These are phyloP conservation scores for Galium porrigens DNA, from an alignment of 305 asterid genomes.

Conservation along the genomic window DNA sequence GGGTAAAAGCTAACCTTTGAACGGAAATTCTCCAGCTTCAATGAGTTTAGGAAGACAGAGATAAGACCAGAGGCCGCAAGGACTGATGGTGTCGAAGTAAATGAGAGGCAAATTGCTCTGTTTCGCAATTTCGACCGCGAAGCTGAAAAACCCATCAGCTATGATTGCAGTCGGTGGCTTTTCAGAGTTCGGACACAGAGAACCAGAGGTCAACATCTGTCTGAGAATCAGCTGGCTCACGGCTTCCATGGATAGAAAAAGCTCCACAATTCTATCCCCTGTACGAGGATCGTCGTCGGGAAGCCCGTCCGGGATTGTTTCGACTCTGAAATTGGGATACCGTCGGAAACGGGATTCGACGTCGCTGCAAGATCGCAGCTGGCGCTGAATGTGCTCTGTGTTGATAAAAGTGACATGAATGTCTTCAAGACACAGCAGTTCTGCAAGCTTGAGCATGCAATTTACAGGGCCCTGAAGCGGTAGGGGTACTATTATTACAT, in stretches of 20 bases:
- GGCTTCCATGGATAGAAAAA: conserved; percentile 28
- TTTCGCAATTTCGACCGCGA: conserved; percentile 27
- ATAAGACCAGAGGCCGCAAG: conserved; percentile 37
- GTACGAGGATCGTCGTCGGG: conserved; percentile 32
- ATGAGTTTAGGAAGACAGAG: conserved; percentile 43
- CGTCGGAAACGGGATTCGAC: conserved; percentile 16
- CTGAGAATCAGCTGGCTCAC: conserved; percentile 27
- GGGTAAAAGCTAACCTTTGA: conserved; percentile 25
- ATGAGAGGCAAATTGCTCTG: conserved; percentile 28
- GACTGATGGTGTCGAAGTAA: conserved; percentile 44
- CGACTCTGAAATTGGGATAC: conserved; percentile 24
- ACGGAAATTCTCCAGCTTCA: conserved; percentile 35
- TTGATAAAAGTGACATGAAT: conserved; percentile 41
- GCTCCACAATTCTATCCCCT: conserved; percentile 17
- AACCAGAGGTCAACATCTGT: conserved; percentile 26
- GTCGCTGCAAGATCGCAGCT: conserved; percentile 21
- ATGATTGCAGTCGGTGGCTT: conserved; percentile 30
- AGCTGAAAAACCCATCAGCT: conserved; percentile 45
- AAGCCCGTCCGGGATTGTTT: conserved; percentile 45
- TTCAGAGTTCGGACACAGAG: conserved; percentile 17
- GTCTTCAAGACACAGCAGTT: conserved; percentile 22
- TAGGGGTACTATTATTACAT: conserved; percentile 45
- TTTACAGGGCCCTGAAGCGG: conserved; percentile 51
- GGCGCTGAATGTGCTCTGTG: conserved; percentile 33
- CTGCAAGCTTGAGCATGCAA: conserved; percentile 49